Base-by-base conservation (phyloP, 2,329 filamentous ascomycete genomes). In the Sclerotinia minor region DNA sequence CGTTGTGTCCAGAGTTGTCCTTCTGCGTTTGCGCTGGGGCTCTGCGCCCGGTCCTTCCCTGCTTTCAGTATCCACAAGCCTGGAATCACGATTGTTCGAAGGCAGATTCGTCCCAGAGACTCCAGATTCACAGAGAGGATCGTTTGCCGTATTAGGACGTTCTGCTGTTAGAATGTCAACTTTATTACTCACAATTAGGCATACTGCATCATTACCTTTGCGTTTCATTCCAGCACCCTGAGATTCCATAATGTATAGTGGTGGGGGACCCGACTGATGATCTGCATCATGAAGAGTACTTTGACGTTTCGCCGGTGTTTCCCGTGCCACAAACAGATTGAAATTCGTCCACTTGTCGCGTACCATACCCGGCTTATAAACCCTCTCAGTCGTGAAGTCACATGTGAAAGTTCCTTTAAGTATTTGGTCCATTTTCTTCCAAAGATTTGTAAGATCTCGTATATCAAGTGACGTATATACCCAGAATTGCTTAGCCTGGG, bases 301-400 rank as follows among this genome's bases (percentile, higher is more conserved):
- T n/a, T n/a, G 55, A 41, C 21, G 9, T 41, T 41, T 41, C 3
- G 11, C 55, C 41, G 35, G 35, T 3, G 35, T 15, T 41, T 41
- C 38, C 13, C 13, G 0, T 13, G 2, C 11, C 38, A 15, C 38
- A 15, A 11, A 44, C 21, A 17, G 13, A 41, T 58, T 58, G 55
- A 58, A 58, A 58, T 41, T 58, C 41, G 21, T 41, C 55, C n/a
- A 58, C 44, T 58, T 8, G 35, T 58, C 41, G 21, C 8, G 44
- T 44, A 58, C 55, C 21, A 58, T 58, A 17, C 35, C 24, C 26
- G 13, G 21, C 44, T 44, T 58, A 19, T 41, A 58, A 44, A 58
- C 21, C 8, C 35, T 58, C 35, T 41, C 35, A 58, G 55, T 58
- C 9, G 55, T 58, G 44, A 58, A 58, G 19, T 58, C 35, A 32